These are phyloP conservation scores for Periconia macrospinosa DNA, from an alignment of 2,329 filamentous ascomycete genomes.

Conservation along the genomic window DNA sequence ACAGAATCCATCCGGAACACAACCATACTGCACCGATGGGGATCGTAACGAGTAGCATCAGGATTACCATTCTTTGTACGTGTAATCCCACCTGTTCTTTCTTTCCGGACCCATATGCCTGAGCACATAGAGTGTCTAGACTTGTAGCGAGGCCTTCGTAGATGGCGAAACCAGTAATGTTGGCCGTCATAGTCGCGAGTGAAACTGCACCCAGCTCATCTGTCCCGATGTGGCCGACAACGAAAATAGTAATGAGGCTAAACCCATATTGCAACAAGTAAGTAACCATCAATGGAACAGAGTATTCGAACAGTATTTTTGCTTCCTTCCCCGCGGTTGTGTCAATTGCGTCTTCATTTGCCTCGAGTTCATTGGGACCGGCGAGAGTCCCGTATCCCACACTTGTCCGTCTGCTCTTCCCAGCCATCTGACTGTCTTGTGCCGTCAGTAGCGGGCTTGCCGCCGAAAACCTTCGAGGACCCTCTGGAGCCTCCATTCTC, in stretches of 20 bases:
- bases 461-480: constrained; percentile 34
- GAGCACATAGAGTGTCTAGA: constrained; percentile 55
- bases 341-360: constrained; percentile 20
- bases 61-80: constrained; percentile 55
- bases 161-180: constrained; percentile 56
- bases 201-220: constrained; percentile 57
- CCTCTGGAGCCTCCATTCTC: constrained; percentile 32
- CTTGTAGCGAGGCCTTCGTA: constrained; percentile 57
- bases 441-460: constrained; percentile 29
- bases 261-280: constrained; percentile 59
- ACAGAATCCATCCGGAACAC: constrained; percentile 51
- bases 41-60: constrained; percentile 52
- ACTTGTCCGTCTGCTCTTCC: background rate
- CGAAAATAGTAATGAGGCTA: constrained; percentile 54
- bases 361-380: constrained; percentile 29
- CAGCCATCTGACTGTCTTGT: constrained; percentile 20
- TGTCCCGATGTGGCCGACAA: constrained; percentile 56
- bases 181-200: constrained; percentile 57
- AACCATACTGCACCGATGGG: constrained; percentile 56
- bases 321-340: constrained; percentile 33
- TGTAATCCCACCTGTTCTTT: constrained; percentile 55
- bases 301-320: constrained; percentile 46
- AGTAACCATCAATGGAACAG: constrained; percentile 55
- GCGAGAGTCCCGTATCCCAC: constrained; percentile 30
- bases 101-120: constrained; percentile 55